Base-by-base conservation (phyloP, 1,284 basidiomycete genomes). In the Leccinum griseonigrum region DNA sequence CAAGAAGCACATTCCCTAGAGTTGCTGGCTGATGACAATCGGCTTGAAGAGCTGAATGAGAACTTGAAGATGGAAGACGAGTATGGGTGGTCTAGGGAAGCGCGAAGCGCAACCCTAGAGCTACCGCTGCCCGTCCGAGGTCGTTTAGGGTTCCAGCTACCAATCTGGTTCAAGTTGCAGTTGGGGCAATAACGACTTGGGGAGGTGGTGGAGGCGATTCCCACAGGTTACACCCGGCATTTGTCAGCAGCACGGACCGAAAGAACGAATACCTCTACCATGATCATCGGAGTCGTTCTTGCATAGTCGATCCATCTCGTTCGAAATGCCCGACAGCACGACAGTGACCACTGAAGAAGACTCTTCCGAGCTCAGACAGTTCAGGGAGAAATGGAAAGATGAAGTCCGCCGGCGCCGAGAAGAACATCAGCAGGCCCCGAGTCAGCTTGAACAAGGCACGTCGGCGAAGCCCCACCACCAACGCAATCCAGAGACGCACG, bases 341-440 rank as follows among this genome's bases (percentile, higher is more conserved):
- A 34, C 54, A 29, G 50, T 32, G 51, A 53, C 50, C 48, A 36
- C 54, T 6, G 63, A 60, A 46, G 63, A 60, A 38, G 82, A 85
- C 13, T 69, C 77, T 2, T 71, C 76, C 4, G 86, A 88, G 66
- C 83, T 94, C 61, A 84, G 80, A 11, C 74, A 76, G 52, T 92
- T 95, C 74, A 83, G 91, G 71, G 81, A 85, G 61, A 83, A 85
- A 77, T 95, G 91, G 91, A 83, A 82, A 63, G 82, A 81, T 55
- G 93, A 90, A 73, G 83, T 90, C 60, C 77, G 79, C 63, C 77
- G 70, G 62, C 81, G 80, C 58, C 81, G 73, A 61, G 71, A 64
- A 55, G 63, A 69, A 31, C 70, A n/a, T 40, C 8, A 38, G 16
- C 62, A 58, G n/a, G 43, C 22, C 26, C 22, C 22, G 22, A 22